Evolutionary conservation across 257 asterid species (phyloP).

Genomic region (Rauvolfia tetraphylla): DNA sequence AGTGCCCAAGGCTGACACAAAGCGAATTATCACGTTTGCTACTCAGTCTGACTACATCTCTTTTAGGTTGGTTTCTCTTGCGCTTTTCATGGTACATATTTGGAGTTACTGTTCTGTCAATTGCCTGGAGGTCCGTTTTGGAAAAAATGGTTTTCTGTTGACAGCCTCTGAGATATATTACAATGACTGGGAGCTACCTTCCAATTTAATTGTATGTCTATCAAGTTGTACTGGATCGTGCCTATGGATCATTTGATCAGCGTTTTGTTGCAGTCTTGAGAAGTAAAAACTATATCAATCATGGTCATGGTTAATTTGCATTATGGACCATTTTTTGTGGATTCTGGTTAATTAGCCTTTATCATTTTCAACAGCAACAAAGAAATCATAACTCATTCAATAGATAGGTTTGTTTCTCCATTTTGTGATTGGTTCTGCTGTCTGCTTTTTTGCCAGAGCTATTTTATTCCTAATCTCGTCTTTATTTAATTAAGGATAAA

Average conservation of each 20-base stretch:
- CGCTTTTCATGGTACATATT: not conserved
- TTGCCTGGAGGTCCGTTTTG: not conserved
- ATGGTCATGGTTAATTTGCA: not conserved
- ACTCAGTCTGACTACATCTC: conserved; percentile 74
- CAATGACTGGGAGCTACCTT: not conserved
- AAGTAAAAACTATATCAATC: not conserved
- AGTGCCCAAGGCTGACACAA: conserved; percentile 90
- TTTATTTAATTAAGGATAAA: not conserved
- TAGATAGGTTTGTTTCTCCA: not conserved
- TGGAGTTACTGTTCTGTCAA: not conserved
- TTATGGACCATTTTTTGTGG: not conserved
- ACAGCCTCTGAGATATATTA: not conserved
- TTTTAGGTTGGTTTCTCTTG: conserved; percentile 60
- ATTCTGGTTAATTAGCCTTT: not conserved
- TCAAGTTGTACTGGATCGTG: not conserved
- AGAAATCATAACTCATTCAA: not conserved
- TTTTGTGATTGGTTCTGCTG: not conserved
- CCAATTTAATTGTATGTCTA: not conserved
- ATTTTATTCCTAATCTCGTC: not conserved
- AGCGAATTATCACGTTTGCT: conserved; percentile 79
- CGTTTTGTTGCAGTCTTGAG: not conserved
- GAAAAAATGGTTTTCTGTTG: not conserved
- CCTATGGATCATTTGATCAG: not conserved
- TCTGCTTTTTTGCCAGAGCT: no score
- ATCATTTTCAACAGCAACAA: not conserved